Evolutionary conservation across 306 rosid species (phyloP), one percentile per base, ranked within the genome.

Genomic region (Leucaena leucocephala): DNA sequence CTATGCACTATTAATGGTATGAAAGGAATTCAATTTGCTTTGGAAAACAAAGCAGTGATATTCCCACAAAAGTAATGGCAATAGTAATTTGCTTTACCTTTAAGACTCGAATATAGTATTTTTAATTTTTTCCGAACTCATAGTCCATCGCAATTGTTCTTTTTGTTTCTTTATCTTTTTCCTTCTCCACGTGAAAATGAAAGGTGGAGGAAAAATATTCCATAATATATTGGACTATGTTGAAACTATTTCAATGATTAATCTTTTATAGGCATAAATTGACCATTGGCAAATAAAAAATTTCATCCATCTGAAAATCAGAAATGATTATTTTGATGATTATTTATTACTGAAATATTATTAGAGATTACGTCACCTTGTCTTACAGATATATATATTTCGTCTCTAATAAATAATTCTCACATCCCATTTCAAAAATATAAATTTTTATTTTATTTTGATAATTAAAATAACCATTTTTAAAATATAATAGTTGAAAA

Each of bases 71-170:
- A 71, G 62, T 8, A 55, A 55, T 22, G 36, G 58, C 61, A 85
- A 79, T 61, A 68, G 82, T 79, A 59, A 63, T 80, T 80, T 80
- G 73, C 78, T 80, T 80, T 63, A 2, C 61, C 83, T 50, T 42
- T 49, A 64, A 80, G 83, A 63, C 76, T 63, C 73, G 78, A 80
- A 80, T 80, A 39, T 38, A 80, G 72, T 72, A 72, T 72, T 22
- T 19, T 55, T 27, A 27, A 27, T 27, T 17, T 62, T n/a, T 62
- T 15, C 34, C 58, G 52, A 63, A 38, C 64, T 63, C 73, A 63
- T 61, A 63, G 64, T 62, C 67, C 38, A 63, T 35, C 58, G 49
- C 34, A 63, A 15, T 49, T 62, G 77, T 63, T 62, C 67, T 63
- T 63, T 72, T 49, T 72, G 78, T 82, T 76, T 82, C 80, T 75